Base-by-base conservation (phyloP, 768 basidiomycete species). In the Calocybe cyanea region DNA sequence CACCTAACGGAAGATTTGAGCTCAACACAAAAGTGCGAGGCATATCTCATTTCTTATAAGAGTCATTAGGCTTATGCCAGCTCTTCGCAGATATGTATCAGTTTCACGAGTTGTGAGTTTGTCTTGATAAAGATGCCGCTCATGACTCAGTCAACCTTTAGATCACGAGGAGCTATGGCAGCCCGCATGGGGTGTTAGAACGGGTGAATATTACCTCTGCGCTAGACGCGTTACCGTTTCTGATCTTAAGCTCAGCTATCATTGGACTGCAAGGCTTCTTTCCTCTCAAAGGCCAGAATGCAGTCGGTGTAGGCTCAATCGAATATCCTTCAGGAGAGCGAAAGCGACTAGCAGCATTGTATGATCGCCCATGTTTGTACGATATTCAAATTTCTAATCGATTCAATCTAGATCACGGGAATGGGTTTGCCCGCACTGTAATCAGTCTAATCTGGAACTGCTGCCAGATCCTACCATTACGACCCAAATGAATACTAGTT, bases 121-220 rank as follows among this genome's bases (percentile, higher is more conserved):
- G 18, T 36, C 34, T 17, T 14, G 20, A 40, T 39, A 20, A 20
- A 32, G 20, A 32, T 32, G 28, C 50, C 46, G 40, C 25, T 28
- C 49, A 38, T 38, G 24, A 30, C 38, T 46, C 32, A 40, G 7
- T 21, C n/a, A 34, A 10, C 3, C 17, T 48, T 33, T 56, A 91
- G 87, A 95, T 71, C 93, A 97, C 54, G 91, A 93, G 65, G 95
- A 97, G 55, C 74, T 90, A 24, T 98, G 95, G 95, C 93, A 97
- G 64, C 95, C 95, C 30, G 92, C 92, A 19, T 98, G 95, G 95
- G 95, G 95, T 45, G 89, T 98, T 15, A 80, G 95, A 51, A 98
- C 94, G 45, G 93, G 88, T 87, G 48, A n/a, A n/a, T n/a, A n/a
- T n/a, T 28, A 6, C 25, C 25, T 28, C 6, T 28, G 5, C 11